phyloP scores from a whole-genome alignment of 176 grass and related monocot genomes.

The Aegilops sharonensis region DNA sequence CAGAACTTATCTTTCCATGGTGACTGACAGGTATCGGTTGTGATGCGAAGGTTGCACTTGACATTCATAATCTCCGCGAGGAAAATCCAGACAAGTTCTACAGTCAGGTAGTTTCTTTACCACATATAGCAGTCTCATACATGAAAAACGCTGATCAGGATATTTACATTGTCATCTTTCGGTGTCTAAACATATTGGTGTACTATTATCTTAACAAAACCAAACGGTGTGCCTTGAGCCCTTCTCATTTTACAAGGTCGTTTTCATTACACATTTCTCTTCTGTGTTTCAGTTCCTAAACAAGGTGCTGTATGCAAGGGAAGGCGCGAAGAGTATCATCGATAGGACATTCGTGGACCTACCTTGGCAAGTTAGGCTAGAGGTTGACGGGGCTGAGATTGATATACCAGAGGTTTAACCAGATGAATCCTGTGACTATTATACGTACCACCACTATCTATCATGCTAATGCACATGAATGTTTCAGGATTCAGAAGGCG shows the following conservation, averaged over 20 bases:
- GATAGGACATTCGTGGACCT: slow-evolving; percentile 75
- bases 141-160: neutral
- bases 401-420: slow-evolving; percentile 78
- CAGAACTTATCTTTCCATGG: slow-evolving; percentile 23
- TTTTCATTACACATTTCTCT: slow-evolving; percentile 7
- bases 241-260: neutral
- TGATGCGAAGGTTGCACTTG: slow-evolving; percentile 93
- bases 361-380: slow-evolving; percentile 70
- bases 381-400: slow-evolving; percentile 72
- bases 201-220: neutral
- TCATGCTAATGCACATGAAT: neutral
- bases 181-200: neutral
- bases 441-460: neutral
- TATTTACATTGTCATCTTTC: neutral
- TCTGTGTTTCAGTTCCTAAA: slow-evolving; percentile 60
- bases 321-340: slow-evolving; percentile 90
- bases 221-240: neutral
- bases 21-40: slow-evolving; percentile 67
- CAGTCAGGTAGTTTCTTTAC: slow-evolving; percentile 55
- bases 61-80: slow-evolving; percentile 92
- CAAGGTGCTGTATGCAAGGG: slow-evolving; percentile 85
- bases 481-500: slow-evolving; percentile 74
- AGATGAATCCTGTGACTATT: neutral
- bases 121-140: neutral
- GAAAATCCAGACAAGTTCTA: slow-evolving; percentile 95